Evolutionary conservation across 2,329 filamentous ascomycete species (phyloP).

Genomic region (Huntiella omanensis): DNA sequence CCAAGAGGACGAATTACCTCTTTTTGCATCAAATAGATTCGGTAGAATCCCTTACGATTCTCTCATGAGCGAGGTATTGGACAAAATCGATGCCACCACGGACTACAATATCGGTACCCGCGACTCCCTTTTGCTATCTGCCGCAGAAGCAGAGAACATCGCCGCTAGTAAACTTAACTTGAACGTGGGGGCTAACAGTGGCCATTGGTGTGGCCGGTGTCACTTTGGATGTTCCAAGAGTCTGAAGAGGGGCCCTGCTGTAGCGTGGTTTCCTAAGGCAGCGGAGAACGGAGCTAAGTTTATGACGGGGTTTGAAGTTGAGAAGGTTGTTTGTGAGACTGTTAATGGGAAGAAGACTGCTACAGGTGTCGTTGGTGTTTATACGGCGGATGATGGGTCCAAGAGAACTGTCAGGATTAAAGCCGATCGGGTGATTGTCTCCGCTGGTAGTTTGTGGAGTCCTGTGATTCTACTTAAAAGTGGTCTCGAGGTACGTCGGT

Average conservation of each 20-base stretch:
- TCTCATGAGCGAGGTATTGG: conserved; percentile 62
- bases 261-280: conserved; percentile 64
- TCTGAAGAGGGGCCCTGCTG: conserved; percentile 61
- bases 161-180: conserved; percentile 51
- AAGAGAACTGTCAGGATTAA: conserved; percentile 49
- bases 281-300: conserved; percentile 60
- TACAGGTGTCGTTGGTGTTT: conserved; percentile 53
- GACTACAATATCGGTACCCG: conserved; percentile 52
- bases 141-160: conserved; percentile 55
- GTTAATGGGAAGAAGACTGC: conserved; percentile 30
- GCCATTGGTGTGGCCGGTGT: conserved; percentile 54
- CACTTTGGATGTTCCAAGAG: conserved; percentile 42
- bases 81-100: conserved; percentile 55
- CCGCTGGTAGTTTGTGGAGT: conserved; percentile 56
- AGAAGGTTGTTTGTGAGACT: conserved; percentile 46
- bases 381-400: conserved; percentile 23
- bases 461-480: conserved; percentile 62
- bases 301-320: conserved; percentile 62
- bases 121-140: conserved; percentile 57
- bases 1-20: conserved; percentile 38
- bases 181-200: conserved; percentile 51
- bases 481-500: conserved; percentile 42
- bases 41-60: conserved; percentile 44
- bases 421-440: conserved; percentile 65
- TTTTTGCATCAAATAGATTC: conserved; percentile 41